Evolutionary conservation across 257 asterid genomes (phyloP), one percentile per base, ranked within the genome.

Genomic region (Ilex aquifolium): DNA sequence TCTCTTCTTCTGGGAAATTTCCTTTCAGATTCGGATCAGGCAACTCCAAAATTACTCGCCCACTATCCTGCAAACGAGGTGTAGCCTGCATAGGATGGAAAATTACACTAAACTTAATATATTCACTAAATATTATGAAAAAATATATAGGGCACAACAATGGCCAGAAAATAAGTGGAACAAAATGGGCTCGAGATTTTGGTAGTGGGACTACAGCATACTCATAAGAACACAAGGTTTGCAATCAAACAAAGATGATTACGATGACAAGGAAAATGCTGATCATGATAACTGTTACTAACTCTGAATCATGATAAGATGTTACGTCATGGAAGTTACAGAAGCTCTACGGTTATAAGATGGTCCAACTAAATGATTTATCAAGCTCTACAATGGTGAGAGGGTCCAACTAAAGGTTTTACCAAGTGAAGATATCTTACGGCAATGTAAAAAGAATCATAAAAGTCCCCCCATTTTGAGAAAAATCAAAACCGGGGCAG

Each of bases 11-110:
- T 58, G 83, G 74, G 68, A 83, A 87, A 29, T 12, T 57, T 17
- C 96, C 96, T 62, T 80, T 69, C 50, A 93, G 66, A 49, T 71
- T 74, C 15, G 96, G 95, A 66, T 93, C 99, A 0, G 97, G 95
- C 70, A 93, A 71, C 85, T 93, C 97, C 13, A 64, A 65, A 58
- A 84, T 82, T 80, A 93, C 99, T 57, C 78, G 80, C 78, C 68
- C 81, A 58, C 97, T 87, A 62, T 90, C 95, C 17, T 76, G 86
- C 75, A 93, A 75, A 64, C 79, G 88, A 51, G 97, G 86, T 2
- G 83, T 82, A 13, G 99, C 97, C 99, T 93, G 86, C 15, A 63
- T 32, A 9, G 39, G 32, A 61, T 59, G 32, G 21, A 60, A 21
- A 74, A 31, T 42, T 61, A 57, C 29, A 32, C 3, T 64, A 13